Evolutionary conservation across 2,329 filamentous ascomycete species (phyloP), one percentile per base, ranked within the genome.

Genomic region (Zymoseptoria tritici): DNA sequence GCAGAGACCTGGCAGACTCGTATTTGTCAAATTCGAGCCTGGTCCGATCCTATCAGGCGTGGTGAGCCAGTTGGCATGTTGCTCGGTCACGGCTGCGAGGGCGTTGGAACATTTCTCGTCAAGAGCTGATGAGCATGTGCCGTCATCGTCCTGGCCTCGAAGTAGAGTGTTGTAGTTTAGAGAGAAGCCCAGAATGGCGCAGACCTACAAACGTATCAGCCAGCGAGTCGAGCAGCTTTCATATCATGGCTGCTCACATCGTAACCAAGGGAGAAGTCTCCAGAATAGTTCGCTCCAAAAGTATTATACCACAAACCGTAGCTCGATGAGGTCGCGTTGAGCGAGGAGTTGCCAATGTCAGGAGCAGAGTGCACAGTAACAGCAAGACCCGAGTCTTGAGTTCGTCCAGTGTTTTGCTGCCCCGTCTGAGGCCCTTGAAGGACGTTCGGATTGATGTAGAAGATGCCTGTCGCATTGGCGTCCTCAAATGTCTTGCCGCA

Each of bases 401-500:
- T 62, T 21, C 50, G 55, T 13, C 54, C 57, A 26, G 20, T 54
- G 42, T 59, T 60, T 6, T 59, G 57, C 42, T 60, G 57, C 2
- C 57, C 60, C 4, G 57, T 24, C 36, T 62, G 57, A 13, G 57
- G 46, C 3, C 54, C 57, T 57, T 59, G 60, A 9, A 50, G 31
- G 22, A 60, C 57, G 46, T 62, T 51, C 16, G 60, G 57, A 31
- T 60, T 62, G 54, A 59, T 51, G 20, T 53, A 52, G 54, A 52
- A 52, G 21, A 62, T 55, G 13, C 57, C 57, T 9, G 60, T 59
- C 9, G 54, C 60, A 53, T 62, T 62, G 20, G 49, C 42, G 42
- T 62, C 60, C 13, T 54, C 60, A 42, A 59, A 62, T 8, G 60
- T 62, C 29, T 54, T 57, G 26, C 58, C 58, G 54, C 60, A 62